Percentiles rank a stretch among this genome's conserved stretches.
phyloP scores from a whole-genome alignment of 768 basidiomycete genomes.

The Naganishia onofrii region DNA sequence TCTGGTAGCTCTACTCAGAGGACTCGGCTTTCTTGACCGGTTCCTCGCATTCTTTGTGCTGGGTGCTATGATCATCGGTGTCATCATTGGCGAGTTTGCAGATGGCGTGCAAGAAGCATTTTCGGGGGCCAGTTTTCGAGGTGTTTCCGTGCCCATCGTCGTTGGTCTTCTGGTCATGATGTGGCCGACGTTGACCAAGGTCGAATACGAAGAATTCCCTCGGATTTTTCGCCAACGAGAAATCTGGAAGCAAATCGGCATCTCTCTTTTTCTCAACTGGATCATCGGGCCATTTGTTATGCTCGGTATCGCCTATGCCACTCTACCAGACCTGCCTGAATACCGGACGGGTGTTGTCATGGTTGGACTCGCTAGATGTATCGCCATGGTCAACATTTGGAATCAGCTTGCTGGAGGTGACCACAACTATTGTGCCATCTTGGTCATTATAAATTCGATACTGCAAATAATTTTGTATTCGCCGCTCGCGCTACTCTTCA shows the following conservation, averaged over 20 bases:
- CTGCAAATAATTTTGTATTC: constrained; percentile 76
- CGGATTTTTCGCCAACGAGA: constrained; percentile 57
- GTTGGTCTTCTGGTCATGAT: constrained; percentile 82
- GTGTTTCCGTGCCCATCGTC: constrained; percentile 79
- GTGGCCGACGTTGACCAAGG: constrained; percentile 68
- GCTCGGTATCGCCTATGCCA: constrained; percentile 82
- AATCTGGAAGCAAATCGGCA: constrained; percentile 67
- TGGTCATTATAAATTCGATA: constrained; percentile 75
- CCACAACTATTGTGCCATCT: constrained; percentile 68
- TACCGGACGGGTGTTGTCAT: constrained; percentile 78
- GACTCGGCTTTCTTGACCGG: constrained; percentile 61
- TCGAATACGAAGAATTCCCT: constrained; percentile 72
- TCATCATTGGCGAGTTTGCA: constrained; percentile 63
- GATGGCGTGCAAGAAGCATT: constrained; percentile 63
- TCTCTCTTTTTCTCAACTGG: constrained; percentile 76
- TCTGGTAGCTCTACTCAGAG: constrained; percentile 32
- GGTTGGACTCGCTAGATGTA: constrained; percentile 65
- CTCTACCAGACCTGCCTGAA: constrained; percentile 66
- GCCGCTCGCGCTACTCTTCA: constrained; percentile 69
- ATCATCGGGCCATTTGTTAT: constrained; percentile 74
- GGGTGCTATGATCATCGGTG: constrained; percentile 70
- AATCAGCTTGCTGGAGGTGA: constrained; percentile 71
- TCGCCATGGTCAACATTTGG: constrained; percentile 67
- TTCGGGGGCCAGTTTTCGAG: constrained; percentile 63
- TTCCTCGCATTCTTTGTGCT: constrained; percentile 67